Conservation (phyloP, 2,329 filamentous ascomycete species). For the Zasmidium angulare region DNA sequence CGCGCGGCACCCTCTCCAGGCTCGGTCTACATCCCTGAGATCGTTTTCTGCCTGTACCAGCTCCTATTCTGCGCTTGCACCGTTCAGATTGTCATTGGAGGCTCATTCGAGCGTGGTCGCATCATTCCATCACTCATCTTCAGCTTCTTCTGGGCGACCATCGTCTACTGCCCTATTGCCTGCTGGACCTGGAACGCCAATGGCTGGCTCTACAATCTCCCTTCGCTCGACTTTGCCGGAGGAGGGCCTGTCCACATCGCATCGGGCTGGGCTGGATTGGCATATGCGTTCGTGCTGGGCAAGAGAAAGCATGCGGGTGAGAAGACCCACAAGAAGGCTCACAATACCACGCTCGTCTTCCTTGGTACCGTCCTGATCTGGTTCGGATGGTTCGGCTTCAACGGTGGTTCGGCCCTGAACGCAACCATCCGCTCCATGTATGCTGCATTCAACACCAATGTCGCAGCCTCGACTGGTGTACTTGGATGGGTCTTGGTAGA, state of each 20-base stretch:
- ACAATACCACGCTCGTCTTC: constrained; percentile 64
- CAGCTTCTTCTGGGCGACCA: constrained; percentile 62
- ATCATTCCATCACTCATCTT: constrained; percentile 66
- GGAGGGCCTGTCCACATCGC: constrained; percentile 66
- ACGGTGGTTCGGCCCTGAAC: constrained; percentile 57
- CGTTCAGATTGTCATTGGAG: constrained; percentile 65
- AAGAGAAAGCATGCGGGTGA: constrained; percentile 54
- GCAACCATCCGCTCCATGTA: constrained; percentile 55
- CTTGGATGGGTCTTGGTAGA: constrained; percentile 57
- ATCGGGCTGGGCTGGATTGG: constrained; percentile 63
- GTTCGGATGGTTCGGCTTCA: constrained; percentile 64
- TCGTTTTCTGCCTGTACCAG: constrained; percentile 67
- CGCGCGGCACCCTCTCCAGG: constrained; percentile 61
- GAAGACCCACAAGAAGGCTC: constrained; percentile 55
- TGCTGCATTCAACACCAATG: constrained; percentile 59
- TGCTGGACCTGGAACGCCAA: constrained; percentile 69
- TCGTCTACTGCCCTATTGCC: constrained; percentile 64
- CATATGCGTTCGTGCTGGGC: constrained; percentile 64
- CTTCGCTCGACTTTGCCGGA: constrained; percentile 61
- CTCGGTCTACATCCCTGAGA: constrained; percentile 59
- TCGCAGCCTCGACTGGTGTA: constrained; percentile 55
- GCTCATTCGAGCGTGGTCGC: constrained; percentile 63
- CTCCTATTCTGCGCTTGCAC: constrained; percentile 62
- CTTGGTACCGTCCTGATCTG: constrained; percentile 65
- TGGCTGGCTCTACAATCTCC: constrained; percentile 64